A percentile compares a stretch with the other conserved stretches of the same genome.
phyloP scores from a whole-genome alignment of 106 monocot genomes.

The Phalaenopsis equestris region DNA sequence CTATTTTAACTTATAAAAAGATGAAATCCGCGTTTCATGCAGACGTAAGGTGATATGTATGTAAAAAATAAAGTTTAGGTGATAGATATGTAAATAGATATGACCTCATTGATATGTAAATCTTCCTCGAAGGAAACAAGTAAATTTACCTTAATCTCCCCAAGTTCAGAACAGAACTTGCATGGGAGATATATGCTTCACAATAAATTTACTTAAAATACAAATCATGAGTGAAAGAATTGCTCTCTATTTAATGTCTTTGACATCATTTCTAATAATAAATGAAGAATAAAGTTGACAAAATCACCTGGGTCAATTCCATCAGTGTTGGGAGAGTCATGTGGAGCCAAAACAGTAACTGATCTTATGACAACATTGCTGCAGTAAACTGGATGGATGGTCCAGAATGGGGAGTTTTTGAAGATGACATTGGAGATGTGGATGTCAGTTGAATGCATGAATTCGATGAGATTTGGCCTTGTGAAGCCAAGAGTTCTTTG shows the following conservation, averaged over 20 bases:
- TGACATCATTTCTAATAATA: no score
- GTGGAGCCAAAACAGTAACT: slow-evolving; percentile 9
- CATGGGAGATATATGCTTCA: no score
- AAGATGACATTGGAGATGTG: slow-evolving; percentile 73
- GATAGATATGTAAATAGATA: no score
- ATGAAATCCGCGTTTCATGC: no score
- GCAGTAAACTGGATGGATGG: slow-evolving; percentile 97
- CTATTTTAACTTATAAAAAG: no score
- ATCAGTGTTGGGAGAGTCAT: slow-evolving; percentile 25
- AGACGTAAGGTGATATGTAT: no score
- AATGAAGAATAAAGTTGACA: not conserved
- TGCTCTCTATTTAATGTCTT: no score
- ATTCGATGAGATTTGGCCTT: slow-evolving; percentile 65
- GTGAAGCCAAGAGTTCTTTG: slow-evolving; percentile 58
- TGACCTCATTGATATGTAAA: no score
- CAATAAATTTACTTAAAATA: not conserved
- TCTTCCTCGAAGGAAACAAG: no score
- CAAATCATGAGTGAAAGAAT: no score
- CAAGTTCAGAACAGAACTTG: not conserved
- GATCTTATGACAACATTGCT: slow-evolving; percentile 14
- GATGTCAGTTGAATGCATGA: slow-evolving; percentile 58
- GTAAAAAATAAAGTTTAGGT: no score
- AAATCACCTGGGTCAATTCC: slow-evolving; percentile 21
- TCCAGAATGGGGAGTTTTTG: slow-evolving; percentile 88
- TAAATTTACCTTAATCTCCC: no score